Evolutionary conservation across 805 yeast genomes (phyloP), one percentile per base, ranked within the genome.

Genomic region (Candida takata): DNA sequence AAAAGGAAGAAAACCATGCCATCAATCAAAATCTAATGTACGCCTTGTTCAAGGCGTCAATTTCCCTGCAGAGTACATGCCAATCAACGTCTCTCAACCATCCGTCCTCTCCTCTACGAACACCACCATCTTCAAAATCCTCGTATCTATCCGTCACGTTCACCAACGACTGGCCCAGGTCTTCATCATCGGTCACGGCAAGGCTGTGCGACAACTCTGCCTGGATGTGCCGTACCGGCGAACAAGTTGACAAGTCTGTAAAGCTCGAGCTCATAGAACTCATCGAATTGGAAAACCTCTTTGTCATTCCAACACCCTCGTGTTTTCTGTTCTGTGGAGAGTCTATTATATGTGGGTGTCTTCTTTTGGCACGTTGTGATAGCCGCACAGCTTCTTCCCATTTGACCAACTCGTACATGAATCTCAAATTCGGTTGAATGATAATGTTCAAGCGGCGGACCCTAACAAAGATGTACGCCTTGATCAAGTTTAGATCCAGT

Each of bases 341-440:
- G 24, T 20, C 18, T 4, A 16, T 4, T 8, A 26, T 10, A 7
- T 7, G 10, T 8, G 23, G 10, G 10, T 20, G 23, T 20, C 11
- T 15, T 9, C 8, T 13, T 13, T 13, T 12, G 15, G 14, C 24
- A 14, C 36, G 26, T 15, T 29, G 37, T 11, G 38, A 21, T 17
- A 41, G 27, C 28, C 51, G 44, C 24, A 44, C 49, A 31, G 39
- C 38, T 37, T 66, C 70, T 29, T 75, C 82, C 77, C 77, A 74
- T 55, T 79, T 80, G 57, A 85, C 75, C 42, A 90, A 65, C 52
- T 88, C 97, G 57, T 86, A 90, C 86, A 87, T 83, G 54, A 90
- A 79, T 55, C 90, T 74, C 54, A 90, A 64, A 55, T 87, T 90
- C 11, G 97, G 97, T 58, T 90, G 97, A 44, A 90, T 90, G 23